These are phyloP conservation scores for Claviceps fusiformis DNA, from an alignment of 2,329 filamentous ascomycete species.

Conservation along the genomic window DNA sequence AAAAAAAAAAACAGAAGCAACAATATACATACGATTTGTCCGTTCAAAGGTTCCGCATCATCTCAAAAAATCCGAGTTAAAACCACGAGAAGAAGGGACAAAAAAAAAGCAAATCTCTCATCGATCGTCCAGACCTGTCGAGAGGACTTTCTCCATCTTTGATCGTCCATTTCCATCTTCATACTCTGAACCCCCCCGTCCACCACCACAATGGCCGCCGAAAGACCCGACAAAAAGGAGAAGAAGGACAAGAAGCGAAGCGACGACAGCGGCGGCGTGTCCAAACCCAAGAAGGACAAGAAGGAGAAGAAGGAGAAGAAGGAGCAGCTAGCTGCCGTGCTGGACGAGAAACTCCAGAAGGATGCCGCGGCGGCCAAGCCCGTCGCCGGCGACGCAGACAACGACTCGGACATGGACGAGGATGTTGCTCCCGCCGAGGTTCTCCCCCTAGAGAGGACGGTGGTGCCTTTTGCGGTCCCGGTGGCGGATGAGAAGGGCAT, in stretches of 20 bases:
- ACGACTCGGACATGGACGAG: constrained; percentile 33
- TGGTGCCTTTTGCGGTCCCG: constrained; percentile 75
- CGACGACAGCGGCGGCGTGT: constrained; percentile 35
- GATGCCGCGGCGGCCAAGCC: constrained; percentile 32
- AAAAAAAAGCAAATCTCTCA: not conserved
- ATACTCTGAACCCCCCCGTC: too few species aligned
- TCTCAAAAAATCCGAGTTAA: not conserved
- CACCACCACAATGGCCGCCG: constrained; percentile 28
- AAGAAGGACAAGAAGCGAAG: constrained; percentile 49
- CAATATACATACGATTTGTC: not conserved
- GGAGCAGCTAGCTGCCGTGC: constrained; percentile 52
- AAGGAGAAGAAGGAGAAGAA: constrained; percentile 60
- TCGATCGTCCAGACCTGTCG: not conserved
- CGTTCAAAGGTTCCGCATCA: too few species aligned
- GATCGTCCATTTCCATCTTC: not conserved
- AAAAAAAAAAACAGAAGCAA: not conserved
- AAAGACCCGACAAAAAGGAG: constrained; percentile 36
- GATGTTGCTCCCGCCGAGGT: constrained; percentile 26
- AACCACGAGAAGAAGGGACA: not conserved
- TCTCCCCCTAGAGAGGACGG: constrained; percentile 34
- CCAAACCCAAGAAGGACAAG: constrained; percentile 45
- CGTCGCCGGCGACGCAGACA: constrained; percentile 20
- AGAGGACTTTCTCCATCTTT: not conserved
- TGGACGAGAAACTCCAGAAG: constrained; percentile 52
- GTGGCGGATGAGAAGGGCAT: constrained; percentile 65